phyloP scores from a whole-genome alignment of 306 rosid species.

The Carpinus viminea region DNA sequence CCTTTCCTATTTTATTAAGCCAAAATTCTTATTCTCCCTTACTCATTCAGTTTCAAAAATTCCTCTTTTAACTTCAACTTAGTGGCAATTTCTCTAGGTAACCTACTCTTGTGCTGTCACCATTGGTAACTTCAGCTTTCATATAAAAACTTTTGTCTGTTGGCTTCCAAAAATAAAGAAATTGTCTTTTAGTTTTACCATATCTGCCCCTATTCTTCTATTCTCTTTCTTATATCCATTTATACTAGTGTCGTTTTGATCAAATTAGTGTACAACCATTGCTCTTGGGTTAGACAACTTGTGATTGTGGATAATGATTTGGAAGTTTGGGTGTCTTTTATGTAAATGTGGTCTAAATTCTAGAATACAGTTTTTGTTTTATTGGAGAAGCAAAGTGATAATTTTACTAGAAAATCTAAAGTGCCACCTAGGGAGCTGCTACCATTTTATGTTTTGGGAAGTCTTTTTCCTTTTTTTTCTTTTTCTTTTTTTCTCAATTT shows the following conservation, averaged over 20 bases:
- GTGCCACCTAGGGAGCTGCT: constrained; percentile 10
- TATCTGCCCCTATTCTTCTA: neutral
- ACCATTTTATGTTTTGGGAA: neutral
- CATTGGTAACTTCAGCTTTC: neutral
- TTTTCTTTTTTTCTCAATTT: neutral
- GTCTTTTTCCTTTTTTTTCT: neutral
- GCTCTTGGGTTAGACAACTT: neutral
- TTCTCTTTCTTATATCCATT: neutral
- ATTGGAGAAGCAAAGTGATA: constrained; percentile 10
- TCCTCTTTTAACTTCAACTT: too few species aligned
- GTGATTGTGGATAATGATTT: neutral
- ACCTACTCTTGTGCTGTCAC: neutral
- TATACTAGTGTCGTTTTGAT: neutral
- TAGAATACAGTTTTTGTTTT: neutral
- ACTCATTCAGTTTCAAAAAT: too few species aligned
- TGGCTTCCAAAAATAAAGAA: neutral
- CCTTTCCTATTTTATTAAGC: too few species aligned
- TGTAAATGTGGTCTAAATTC: neutral
- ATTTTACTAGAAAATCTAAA: constrained; percentile 8
- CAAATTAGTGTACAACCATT: neutral
- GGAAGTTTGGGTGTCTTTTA: neutral
- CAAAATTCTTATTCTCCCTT: too few species aligned
- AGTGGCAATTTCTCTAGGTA: too few species aligned
- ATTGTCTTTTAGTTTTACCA: neutral
- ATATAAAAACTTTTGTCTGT: neutral